Evolutionary conservation across 1,284 basidiomycete species (phyloP), one percentile per base, ranked within the genome.

Genomic region (Cryptococcus wingfieldii): DNA sequence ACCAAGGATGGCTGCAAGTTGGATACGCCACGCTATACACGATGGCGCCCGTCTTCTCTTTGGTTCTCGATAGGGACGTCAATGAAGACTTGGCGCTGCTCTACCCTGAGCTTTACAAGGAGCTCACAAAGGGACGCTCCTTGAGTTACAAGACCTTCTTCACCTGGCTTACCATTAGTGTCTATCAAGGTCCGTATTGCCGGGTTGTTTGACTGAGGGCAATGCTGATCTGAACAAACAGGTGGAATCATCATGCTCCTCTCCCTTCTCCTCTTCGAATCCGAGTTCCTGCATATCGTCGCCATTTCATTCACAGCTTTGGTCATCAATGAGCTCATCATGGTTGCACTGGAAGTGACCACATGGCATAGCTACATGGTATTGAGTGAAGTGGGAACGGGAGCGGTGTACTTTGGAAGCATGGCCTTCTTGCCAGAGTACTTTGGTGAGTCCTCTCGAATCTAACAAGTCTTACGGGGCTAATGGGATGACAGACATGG

Each of bases 341-440:
- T 99, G 96, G 96, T 98, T 42, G 93, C 92, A 0, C 76, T 98
- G 60, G 93, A 98, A 77, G 94, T 98, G 60, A 98, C 94, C 1
- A 97, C 90, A 59, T 98, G 94, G 95, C 96, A 99, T 77, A 71
- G 86, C 7, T 98, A 97, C 77, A 98, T 98, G 96, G 83, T 96
- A 50, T 80, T 97, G 38, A 88, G 90, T 4, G 92, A 98, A 74
- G 79, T 98, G 38, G 87, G 86, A 23, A 98, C 95, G 0, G 82
- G 96, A 18, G 79, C 88, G 57, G 82, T 98, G 61, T 99, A 98
- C 72, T 85, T 90, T 54, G 81, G 90, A 51, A 95, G 90, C 72
- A 97, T 99, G 67, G 85, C 86, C 0, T 91, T 99, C 74, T 77
- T 98, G 50, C 96, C 93, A 0, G 93, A 94, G 76, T 99, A 93